Evolutionary conservation across 2,329 filamentous ascomycete genomes (phyloP), one percentile per base, ranked within the genome.

Genomic region (Fusarium zealandicum): DNA sequence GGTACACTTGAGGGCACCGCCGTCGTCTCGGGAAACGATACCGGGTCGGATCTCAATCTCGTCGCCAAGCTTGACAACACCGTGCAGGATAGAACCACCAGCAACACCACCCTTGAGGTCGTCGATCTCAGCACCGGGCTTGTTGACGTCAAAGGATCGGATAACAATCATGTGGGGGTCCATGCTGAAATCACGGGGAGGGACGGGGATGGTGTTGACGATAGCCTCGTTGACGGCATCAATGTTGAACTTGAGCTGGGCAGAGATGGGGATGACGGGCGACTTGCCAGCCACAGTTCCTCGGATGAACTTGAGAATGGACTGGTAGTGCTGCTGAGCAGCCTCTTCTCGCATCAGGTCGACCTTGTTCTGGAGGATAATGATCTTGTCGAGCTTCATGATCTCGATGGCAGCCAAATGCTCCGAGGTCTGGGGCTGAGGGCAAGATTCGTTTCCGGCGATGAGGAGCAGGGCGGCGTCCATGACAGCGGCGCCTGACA

Each of bases 381-480:
- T 96, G 78, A 99, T 97, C 80, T 99, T 96, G 77, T 96, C 92
- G 63, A 99, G 86, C 84, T 99, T 99, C 95, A 99, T 99, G 74
- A 99, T 99, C 78, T 99, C 95, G 73, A 99, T 98, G 64, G 95
- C 95, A 65, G 95, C 95, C 81, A 99, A 83, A 83, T 99, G 95
- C 80, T 99, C 95, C 18, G 93, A 97, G 14, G 95, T 99, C 79
- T 99, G 95, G 43, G 95, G 95, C 78, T 99, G 95, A 28, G 95
- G 95, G 81, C 95, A 98, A 45, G 91, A 88, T 88, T 99, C 95
- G 80, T 99, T 99, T 75, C 95, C 95, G 59, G 95, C 95, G 73
- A 99, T 97, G 48, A 99, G 84, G 50, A 99, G 86, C 56, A 99
- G 85, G 14, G 95, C 95, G 63, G 95, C 95, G 78, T 99, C 95